Base-by-base conservation (phyloP, 345 rosid genomes). In the Eutrema heterophyllum region DNA sequence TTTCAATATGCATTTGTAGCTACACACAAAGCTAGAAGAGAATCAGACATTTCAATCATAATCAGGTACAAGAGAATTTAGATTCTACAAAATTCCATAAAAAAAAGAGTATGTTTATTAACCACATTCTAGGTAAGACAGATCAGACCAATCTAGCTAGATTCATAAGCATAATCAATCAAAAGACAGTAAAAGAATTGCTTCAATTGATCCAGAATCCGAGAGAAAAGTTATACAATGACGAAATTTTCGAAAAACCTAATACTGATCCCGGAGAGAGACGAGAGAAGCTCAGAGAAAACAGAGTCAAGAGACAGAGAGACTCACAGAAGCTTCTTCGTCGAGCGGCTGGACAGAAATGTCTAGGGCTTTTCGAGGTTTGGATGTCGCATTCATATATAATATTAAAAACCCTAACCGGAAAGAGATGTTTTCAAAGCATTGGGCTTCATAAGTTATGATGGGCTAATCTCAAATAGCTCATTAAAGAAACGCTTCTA, bases 251-350 rank as follows among this genome's bases (percentile, higher is more conserved):
- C 4, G 6, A 27, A 32, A 9, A 3, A 36, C 3, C 18, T 26
- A n/a, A 59, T 10, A 41, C 52, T 16, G 54, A 15, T 4, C 2
- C 4, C 30, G 18, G 12, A 24, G 36, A 38, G 16, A 48, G 14
- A 38, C 13, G 14, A 45, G 7, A 6, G 14, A 12, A 32, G 45
- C 7, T 36, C 6, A 12, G 64, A 71, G 18, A 59, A 45, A 45
- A 3, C 49, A 45, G 48, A 43, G 46, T 43, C 2, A n/a, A n/a
- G n/a, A n/a, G 46, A 12, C 4, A 50, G 62, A 65, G 46, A 9
- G 10, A 73, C 78, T 57, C 52, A 65, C 71, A 3, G 72, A 2
- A 58, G 58, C 68, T 13, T 8, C 63, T 40, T 26, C 26, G 63
- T 39, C 27, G 30, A 5, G 68, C 53, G 62, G 69, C 75, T 24